Conservation (phyloP, 352 stramenopile genomes). For the Phytophthora vignae region DNA sequence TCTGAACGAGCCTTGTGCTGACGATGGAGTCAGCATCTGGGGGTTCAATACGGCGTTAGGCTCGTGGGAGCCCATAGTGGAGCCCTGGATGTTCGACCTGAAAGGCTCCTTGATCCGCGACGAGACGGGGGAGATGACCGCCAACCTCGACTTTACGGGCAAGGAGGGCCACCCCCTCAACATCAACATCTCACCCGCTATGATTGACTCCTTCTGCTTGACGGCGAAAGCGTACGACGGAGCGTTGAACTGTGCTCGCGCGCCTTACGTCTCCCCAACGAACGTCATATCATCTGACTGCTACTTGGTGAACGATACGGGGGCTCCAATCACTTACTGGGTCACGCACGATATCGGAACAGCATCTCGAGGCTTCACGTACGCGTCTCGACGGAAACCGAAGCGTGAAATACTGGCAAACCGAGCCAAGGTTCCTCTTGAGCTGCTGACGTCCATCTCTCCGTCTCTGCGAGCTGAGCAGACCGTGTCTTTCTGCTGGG, state of each 20-base stretch:
- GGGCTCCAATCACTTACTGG: slow-evolving; percentile 69
- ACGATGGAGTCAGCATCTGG: slow-evolving; percentile 83
- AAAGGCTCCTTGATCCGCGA: slow-evolving; percentile 44
- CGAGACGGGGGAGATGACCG: slow-evolving; percentile 56
- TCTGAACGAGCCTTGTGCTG: slow-evolving; percentile 51
- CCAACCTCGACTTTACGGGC: slow-evolving; percentile 59
- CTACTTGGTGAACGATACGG: slow-evolving; percentile 81
- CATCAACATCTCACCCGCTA: slow-evolving; percentile 71
- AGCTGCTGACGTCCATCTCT: slow-evolving; percentile 76
- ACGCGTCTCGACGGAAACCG: slow-evolving; percentile 52
- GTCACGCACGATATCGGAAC: slow-evolving; percentile 58
- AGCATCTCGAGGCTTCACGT: slow-evolving; percentile 64
- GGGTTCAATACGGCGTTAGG: slow-evolving; percentile 79
- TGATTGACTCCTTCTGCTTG: slow-evolving; percentile 70
- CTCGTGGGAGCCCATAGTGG: slow-evolving; percentile 81
- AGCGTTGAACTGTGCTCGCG: slow-evolving; percentile 17
- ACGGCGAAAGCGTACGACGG: slow-evolving; percentile 71
- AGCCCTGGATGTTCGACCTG: slow-evolving; percentile 80
- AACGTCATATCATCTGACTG: slow-evolving; percentile 85
- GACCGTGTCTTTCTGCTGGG: slow-evolving; percentile 80
- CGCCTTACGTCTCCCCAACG: slow-evolving; percentile 52
- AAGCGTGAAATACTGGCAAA: slow-evolving; percentile 56
- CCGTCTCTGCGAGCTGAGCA: slow-evolving; percentile 75
- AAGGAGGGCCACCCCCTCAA: slow-evolving; percentile 70
- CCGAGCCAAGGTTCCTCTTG: slow-evolving; percentile 68